Evolutionary conservation across 2,329 filamentous ascomycete species (phyloP).

Genomic region (Curvularia verruculosa): DNA sequence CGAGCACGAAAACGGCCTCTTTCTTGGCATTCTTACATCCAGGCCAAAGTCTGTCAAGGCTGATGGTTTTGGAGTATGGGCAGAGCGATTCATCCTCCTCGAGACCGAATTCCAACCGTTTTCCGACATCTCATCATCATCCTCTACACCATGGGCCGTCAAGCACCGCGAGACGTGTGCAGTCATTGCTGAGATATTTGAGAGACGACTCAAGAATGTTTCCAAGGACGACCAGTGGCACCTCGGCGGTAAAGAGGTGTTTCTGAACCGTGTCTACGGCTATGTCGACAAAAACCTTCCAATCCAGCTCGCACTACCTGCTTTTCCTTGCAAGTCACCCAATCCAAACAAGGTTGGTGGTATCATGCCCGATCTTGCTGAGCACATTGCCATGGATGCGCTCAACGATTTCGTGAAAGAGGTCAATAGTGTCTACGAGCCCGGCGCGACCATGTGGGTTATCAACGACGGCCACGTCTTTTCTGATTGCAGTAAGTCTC

Average conservation of each 20-base stretch:
- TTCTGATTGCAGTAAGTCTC: slow-evolving; percentile 49
- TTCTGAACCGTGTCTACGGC: slow-evolving; percentile 35
- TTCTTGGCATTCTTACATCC: slow-evolving; percentile 32
- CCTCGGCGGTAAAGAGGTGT: slow-evolving; percentile 29
- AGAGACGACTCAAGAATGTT: slow-evolving; percentile 36
- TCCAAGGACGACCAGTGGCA: slow-evolving; percentile 40
- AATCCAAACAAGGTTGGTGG: slow-evolving; percentile 63
- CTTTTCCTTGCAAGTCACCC: slow-evolving; percentile 68
- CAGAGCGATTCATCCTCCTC: slow-evolving; percentile 37
- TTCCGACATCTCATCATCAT: slow-evolving; percentile 23
- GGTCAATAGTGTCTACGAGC: slow-evolving; percentile 50
- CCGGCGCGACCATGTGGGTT: slow-evolving; percentile 52
- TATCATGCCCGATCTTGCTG: slow-evolving; percentile 51
- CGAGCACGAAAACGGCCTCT: slow-evolving; percentile 28
- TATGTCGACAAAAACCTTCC: slow-evolving; percentile 36
- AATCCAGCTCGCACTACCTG: slow-evolving; percentile 54
- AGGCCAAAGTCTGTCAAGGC: slow-evolving; percentile 30
- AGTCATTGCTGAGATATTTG: slow-evolving; percentile 36
- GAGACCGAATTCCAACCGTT: slow-evolving; percentile 38
- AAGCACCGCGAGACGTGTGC: slow-evolving; percentile 28
- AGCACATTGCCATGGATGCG: slow-evolving; percentile 51
- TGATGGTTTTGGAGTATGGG: slow-evolving; percentile 36
- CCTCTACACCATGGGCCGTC: slow-evolving; percentile 25
- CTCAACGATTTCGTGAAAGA: slow-evolving; percentile 51
- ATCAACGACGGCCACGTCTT: slow-evolving; percentile 54